Percentiles rank a stretch among this genome's conserved stretches.
phyloP scores from a whole-genome alignment of 495 filamentous ascomycete genomes.

The Schizothecium vesticola region DNA sequence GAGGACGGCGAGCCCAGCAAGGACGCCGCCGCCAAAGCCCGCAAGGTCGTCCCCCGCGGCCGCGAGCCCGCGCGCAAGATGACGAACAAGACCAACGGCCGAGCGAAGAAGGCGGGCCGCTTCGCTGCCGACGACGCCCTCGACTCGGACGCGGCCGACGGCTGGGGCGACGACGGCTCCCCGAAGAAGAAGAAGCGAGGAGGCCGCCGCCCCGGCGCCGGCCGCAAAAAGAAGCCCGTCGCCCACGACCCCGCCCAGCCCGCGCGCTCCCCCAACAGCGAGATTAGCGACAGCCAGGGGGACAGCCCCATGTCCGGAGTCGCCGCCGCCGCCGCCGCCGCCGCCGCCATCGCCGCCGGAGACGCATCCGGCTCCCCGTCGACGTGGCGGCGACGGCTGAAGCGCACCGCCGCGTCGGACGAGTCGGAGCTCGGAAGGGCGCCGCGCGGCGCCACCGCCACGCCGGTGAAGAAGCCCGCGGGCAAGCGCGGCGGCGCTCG shows the following conservation, averaged over 20 bases:
- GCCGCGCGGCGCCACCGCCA: neutral
- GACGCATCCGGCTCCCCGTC: neutral
- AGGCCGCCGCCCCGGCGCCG: conserved; percentile 26
- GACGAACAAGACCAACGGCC: conserved; percentile 6
- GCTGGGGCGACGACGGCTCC: conserved; percentile 9
- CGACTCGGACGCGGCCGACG: conserved; percentile 18
- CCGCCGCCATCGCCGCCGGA: conserved; percentile 11
- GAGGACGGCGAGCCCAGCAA: conserved; percentile 33
- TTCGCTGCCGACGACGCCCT: conserved; percentile 10
- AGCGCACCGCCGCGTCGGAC: neutral
- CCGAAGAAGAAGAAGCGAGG: conserved; percentile 23
- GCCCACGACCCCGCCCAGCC: neutral
- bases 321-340: neutral
- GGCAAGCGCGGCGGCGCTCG: conserved; percentile 28
- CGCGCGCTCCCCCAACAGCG: neutral
- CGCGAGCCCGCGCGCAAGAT: conserved; percentile 19
- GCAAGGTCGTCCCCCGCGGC: conserved; percentile 17
- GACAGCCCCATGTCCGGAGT: conserved; percentile 5
- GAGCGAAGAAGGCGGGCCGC: conserved; percentile 4
- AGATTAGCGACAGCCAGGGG: conserved; percentile 21
- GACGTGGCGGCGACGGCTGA: neutral
- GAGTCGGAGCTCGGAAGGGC: neutral
- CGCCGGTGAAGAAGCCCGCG: conserved; percentile 22
- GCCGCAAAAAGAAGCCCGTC: conserved; percentile 25
- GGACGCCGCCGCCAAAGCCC: conserved; percentile 9